A percentile compares a stretch with the other conserved stretches of the same genome.
phyloP scores from a whole-genome alignment of 345 rosid genomes.

The Salix caprea region DNA sequence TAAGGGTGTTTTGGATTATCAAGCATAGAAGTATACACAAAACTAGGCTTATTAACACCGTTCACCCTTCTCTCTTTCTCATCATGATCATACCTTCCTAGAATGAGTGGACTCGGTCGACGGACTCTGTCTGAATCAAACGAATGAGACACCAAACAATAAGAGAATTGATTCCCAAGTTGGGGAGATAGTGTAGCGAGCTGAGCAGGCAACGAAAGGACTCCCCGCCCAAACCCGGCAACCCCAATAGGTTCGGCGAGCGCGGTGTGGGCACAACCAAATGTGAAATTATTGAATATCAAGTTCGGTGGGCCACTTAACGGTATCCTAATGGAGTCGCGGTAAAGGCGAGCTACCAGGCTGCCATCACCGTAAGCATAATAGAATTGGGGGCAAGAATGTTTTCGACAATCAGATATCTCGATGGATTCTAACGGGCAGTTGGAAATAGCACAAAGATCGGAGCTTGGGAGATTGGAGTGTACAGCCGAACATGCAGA shows the following conservation, averaged over 20 bases:
- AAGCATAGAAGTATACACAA: constrained; percentile 63
- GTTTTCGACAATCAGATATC: constrained; percentile 57
- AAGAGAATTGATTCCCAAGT: constrained; percentile 75
- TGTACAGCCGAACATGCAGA: constrained; percentile 81
- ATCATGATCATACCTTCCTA: constrained; percentile 60
- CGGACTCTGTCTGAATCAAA: constrained; percentile 63
- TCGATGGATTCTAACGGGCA: constrained; percentile 84
- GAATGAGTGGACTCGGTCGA: constrained; percentile 81
- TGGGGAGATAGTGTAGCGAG: constrained; percentile 56
- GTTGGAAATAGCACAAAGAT: constrained; percentile 72
- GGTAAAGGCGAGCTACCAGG: constrained; percentile 55
- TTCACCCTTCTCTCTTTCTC: constrained; percentile 38
- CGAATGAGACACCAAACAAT: constrained; percentile 83
- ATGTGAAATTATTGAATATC: constrained; percentile 59
- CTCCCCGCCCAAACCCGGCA: constrained; percentile 91
- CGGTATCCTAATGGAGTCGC: constrained; percentile 53
- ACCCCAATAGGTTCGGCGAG: constrained; percentile 92
- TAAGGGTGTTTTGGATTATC: constrained; percentile 81
- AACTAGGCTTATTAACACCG: constrained; percentile 17
- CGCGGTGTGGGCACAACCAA: constrained; percentile 83
- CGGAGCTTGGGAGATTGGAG: constrained; percentile 56
- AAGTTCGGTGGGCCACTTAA: constrained; percentile 30
- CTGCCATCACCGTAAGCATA: constrained; percentile 97
- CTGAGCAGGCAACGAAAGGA: constrained; percentile 79
- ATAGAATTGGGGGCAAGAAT: constrained; percentile 74